Evolutionary conservation across 2,329 filamentous ascomycete genomes (phyloP).

Genomic region (Juglanconis juglandina): DNA sequence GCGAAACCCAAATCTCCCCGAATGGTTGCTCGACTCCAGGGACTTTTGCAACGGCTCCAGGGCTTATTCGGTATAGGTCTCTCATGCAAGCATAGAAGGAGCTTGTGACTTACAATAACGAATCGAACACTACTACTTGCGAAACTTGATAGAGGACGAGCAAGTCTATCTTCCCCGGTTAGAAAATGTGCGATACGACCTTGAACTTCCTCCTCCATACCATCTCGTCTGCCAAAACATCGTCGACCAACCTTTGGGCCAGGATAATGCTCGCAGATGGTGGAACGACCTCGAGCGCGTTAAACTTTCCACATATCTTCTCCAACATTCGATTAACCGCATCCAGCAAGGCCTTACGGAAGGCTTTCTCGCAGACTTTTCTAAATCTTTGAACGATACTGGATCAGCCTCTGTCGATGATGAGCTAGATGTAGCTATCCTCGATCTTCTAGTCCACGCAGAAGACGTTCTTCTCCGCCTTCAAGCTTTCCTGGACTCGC

Average conservation of each 20-base stretch:
- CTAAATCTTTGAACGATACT: neutral
- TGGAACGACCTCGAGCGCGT: neutral
- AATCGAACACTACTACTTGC: neutral
- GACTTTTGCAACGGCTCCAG: neutral
- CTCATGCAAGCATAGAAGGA: neutral
- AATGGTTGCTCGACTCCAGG: neutral
- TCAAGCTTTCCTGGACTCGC: neutral
- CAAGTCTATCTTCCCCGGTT: neutral
- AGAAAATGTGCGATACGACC: neutral
- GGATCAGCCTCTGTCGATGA: neutral
- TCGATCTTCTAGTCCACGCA: neutral
- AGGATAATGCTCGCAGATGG: neutral
- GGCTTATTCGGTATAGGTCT: neutral
- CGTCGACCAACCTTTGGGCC: neutral
- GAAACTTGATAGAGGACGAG: neutral
- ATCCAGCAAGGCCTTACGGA: neutral
- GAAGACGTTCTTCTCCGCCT: neutral
- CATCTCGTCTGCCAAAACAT: neutral
- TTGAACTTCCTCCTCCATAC: neutral
- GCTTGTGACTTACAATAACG: neutral
- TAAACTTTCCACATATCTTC: neutral
- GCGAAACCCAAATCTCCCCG: neutral
- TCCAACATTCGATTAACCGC: neutral
- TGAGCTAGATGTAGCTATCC: neutral
- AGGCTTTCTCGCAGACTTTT: neutral